Evolutionary conservation across 148 eudicot genomes (phyloP), one percentile per base, ranked within the genome.

Genomic region (Fagopyrum esculentum): DNA sequence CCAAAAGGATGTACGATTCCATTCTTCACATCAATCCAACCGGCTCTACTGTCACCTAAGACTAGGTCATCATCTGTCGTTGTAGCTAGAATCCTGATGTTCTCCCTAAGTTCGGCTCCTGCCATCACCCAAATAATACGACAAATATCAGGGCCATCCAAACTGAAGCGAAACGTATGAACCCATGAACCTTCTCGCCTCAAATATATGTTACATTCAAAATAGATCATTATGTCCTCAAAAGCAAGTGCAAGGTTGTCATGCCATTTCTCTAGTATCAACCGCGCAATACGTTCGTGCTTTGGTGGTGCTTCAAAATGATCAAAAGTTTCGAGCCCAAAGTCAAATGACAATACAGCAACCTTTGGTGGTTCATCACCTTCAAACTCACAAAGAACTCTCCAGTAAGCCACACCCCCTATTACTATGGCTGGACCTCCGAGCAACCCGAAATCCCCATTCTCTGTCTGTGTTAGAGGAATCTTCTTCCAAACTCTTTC

Each of bases 141-240:
- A 6, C 13, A 6, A 6, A 44, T 11, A 63, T 1, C 4, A 3
- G 2, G 2, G 16, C 10, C 0, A 4, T 0, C 4, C 0, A 1
- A 3, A 2, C 40, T 3, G 8, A 35, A 12, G 6, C 3, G 6
- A 64, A 35, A 12, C 45, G 11, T 12, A 11, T 30, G 5, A 64
- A 64, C 70, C 70, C 70, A 40, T 13, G 70, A 40, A 35, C 40
- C 46, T 64, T 64, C 46, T 64, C 30, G 6, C 70, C 70, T 35
- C 70, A 6, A 5, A 9, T 13, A 64, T 64, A 64, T 64, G 2
- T 64, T 4, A 35, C 47, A 64, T 1, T 9, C 15, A 0, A 0
- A 5, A 64, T 45, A 5, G 12, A 2, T 5, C 9, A 0, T 1
- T 1, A 35, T 40, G 2, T 45, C 45, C 52, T 3, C 52, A 49